Percentiles rank a stretch among this genome's conserved stretches.
Evolutionary conservation across 2,329 filamentous ascomycete genomes (phyloP).

Genomic region (Epicoccum sorghinum): DNA sequence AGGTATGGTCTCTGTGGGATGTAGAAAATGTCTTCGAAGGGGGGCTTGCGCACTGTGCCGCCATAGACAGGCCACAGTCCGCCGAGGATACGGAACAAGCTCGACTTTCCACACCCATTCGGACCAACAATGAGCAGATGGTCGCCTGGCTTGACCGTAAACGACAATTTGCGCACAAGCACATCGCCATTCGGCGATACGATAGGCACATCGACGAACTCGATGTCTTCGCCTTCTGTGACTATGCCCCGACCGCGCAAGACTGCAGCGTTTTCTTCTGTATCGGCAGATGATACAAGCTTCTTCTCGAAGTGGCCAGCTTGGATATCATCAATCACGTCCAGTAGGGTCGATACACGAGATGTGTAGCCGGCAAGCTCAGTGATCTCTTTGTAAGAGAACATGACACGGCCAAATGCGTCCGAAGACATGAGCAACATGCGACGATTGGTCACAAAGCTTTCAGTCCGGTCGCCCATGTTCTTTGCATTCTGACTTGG

Average conservation of each 20-base stretch:
- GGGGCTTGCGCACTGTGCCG: conserved; percentile 88
- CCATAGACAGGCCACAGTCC: conserved; percentile 98
- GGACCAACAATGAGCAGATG: conserved; percentile 94
- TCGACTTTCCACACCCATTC: conserved; percentile 96
- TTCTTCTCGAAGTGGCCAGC: conserved; percentile 95
- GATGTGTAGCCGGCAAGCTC: conserved; percentile 95
- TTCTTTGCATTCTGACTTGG: conserved; percentile 63
- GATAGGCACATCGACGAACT: conserved; percentile 89
- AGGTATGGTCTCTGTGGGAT: conserved; percentile 96
- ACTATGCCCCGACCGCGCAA: conserved; percentile 82
- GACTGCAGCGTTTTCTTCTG: conserved; percentile 80
- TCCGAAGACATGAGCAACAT: conserved; percentile 93
- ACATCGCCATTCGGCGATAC: conserved; percentile 97
- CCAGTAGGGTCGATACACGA: conserved; percentile 83
- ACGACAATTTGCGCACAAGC: conserved; percentile 82
- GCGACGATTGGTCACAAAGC: conserved; percentile 91
- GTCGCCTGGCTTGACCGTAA: conserved; percentile 83
- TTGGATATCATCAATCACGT: conserved; percentile 93
- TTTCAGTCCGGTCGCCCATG: conserved; percentile 73
- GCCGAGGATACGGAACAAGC: conserved; percentile 92
- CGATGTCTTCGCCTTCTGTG: conserved; percentile 80
- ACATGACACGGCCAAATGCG: conserved; percentile 54
- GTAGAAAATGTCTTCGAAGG: conserved; percentile 94
- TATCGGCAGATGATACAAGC: conserved; percentile 85
- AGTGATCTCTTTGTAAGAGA: conserved; percentile 77